phyloP scores from a whole-genome alignment of 1,284 basidiomycete species.

The Bjerkandera adusta region DNA sequence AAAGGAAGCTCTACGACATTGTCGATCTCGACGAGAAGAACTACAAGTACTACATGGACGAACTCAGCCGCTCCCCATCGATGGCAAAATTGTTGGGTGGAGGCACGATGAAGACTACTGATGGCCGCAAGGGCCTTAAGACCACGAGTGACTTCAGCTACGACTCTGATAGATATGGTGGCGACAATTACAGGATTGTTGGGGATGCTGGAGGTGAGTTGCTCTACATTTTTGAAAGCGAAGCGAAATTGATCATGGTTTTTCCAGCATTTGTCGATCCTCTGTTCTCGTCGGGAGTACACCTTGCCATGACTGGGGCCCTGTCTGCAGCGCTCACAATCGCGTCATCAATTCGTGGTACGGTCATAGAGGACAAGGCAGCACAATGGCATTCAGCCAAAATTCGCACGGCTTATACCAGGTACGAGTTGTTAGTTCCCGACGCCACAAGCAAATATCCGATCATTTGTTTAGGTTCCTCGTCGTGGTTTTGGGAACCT shows the following conservation, averaged over 20 bases:
- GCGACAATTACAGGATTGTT: conserved; percentile 51
- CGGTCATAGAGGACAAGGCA: conserved; percentile 48
- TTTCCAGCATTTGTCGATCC: conserved; percentile 67
- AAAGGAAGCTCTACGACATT: conserved; percentile 8
- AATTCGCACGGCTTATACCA: conserved; percentile 54
- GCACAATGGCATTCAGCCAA: conserved; percentile 47
- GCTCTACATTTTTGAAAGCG: too few relatives aligned
- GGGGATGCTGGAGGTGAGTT: conserved; percentile 68
- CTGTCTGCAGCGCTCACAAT: conserved; percentile 51
- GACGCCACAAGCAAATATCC: too few relatives aligned
- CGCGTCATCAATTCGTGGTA: conserved; percentile 49
- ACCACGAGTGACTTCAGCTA: conserved; percentile 63
- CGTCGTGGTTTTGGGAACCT: conserved; percentile 48
- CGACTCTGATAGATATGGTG: conserved; percentile 56
- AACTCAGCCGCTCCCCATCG: conserved; percentile 39
- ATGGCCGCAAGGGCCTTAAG: conserved; percentile 27
- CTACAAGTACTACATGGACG: conserved; percentile 30
- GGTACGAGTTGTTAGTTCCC: conserved; percentile 36
- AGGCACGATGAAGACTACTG: conserved; percentile 31
- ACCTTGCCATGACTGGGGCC: conserved; percentile 57
- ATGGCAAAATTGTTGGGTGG: conserved; percentile 42
- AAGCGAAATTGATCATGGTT: too few relatives aligned
- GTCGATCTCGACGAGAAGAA: conserved; percentile 1
- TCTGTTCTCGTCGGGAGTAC: conserved; percentile 64
- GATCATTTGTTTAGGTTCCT: conserved; percentile 47